Evolutionary conservation across 2,329 filamentous ascomycete genomes (phyloP).

Genomic region (Alternaria viburni): DNA sequence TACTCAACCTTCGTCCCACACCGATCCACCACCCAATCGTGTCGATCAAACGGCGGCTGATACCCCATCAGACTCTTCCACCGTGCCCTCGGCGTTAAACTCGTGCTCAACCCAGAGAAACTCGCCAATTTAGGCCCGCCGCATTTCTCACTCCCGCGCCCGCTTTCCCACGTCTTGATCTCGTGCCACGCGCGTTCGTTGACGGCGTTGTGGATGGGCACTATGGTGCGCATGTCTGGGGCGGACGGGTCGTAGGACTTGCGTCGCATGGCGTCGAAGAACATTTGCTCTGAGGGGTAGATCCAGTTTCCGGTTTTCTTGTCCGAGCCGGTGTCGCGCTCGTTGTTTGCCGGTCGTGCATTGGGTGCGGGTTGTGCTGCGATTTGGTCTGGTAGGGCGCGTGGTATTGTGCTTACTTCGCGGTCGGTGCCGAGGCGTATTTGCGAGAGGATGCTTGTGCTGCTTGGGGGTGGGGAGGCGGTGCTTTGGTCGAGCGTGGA

Average conservation of each 20-base stretch:
- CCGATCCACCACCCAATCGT: constrained; percentile 96
- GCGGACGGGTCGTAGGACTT: constrained; percentile 78
- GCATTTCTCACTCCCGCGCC: constrained; percentile 65
- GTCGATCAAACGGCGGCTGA: constrained; percentile 87
- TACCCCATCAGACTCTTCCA: constrained; percentile 88
- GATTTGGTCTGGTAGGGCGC: constrained; percentile 38
- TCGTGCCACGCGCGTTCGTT: constrained; percentile 96
- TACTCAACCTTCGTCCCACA: constrained; percentile 89
- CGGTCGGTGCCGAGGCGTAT: constrained; percentile 52
- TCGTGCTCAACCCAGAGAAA: constrained; percentile 72
- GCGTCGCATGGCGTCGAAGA: constrained; percentile 94
- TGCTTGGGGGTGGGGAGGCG: constrained; percentile 25
- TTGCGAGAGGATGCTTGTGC: constrained; percentile 32
- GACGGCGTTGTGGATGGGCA: constrained; percentile 97
- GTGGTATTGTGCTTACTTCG: constrained; percentile 50
- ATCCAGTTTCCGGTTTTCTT: constrained; percentile 85
- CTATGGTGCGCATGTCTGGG: constrained; percentile 85
- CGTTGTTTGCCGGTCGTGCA: constrained; percentile 69
- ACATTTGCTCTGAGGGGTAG: constrained; percentile 95
- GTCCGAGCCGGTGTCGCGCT: constrained; percentile 72
- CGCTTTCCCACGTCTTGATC: constrained; percentile 86
- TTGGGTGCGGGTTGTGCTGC: constrained; percentile 32
- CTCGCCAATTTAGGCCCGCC: constrained; percentile 81
- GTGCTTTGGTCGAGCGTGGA: constrained; percentile 42
- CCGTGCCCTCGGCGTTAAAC: constrained; percentile 80